phyloP scores from a whole-genome alignment of 306 rosid genomes.

The Vigna hirtella region DNA sequence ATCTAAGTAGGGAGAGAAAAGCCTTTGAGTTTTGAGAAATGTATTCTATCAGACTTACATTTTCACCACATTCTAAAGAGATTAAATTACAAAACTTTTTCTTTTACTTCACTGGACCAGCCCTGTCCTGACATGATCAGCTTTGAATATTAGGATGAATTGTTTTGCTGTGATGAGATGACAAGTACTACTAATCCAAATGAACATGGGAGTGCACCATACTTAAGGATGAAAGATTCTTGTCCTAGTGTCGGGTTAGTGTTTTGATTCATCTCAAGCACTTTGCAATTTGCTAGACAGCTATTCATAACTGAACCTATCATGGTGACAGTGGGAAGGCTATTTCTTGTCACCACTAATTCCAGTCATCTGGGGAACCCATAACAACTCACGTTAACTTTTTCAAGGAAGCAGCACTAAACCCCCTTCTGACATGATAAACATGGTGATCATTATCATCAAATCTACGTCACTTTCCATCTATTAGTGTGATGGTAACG shows the following conservation, averaged over 20 bases:
- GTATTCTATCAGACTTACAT: background rate
- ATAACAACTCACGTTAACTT: constrained; percentile 15
- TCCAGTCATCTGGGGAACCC: constrained; percentile 16
- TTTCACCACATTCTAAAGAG: background rate
- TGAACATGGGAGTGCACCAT: constrained; percentile 15
- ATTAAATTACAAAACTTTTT: no score
- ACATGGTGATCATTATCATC: constrained; percentile 25
- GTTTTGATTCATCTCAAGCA: constrained; percentile 1
- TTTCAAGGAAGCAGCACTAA: constrained; percentile 2
- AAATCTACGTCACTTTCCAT: constrained; percentile 25
- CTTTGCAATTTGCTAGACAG: constrained; percentile 36
- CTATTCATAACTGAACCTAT: constrained; percentile 18
- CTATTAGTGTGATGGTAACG: background rate
- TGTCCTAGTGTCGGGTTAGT: constrained; percentile 37
- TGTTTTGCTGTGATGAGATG: constrained; percentile 5
- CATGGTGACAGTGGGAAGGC: background rate
- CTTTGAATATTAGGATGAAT: constrained; percentile 14
- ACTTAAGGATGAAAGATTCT: constrained; percentile 24
- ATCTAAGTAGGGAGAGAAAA: background rate
- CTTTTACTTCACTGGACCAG: no score
- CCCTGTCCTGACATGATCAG: background rate
- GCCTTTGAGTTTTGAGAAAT: background rate
- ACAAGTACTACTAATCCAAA: constrained; percentile 11
- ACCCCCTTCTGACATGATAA: background rate
- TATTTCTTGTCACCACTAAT: constrained; percentile 23